A percentile compares a stretch with the other conserved stretches of the same genome.
phyloP scores from a whole-genome alignment of 345 rosid genomes.

The Kandelia obovata region DNA sequence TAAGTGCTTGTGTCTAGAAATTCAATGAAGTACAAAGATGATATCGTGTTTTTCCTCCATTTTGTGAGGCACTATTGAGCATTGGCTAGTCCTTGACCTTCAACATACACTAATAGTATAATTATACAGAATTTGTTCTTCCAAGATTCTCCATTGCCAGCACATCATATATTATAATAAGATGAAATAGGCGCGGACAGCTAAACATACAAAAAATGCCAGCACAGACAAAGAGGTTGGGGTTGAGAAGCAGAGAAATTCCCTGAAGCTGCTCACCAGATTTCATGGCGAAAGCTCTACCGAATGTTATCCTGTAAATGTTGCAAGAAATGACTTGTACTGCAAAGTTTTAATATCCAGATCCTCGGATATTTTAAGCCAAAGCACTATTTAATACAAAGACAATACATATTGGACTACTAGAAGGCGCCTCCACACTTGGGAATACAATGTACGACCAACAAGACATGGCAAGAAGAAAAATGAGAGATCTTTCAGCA shows the following conservation, averaged over 20 bases:
- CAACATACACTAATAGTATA: too few relatives aligned
- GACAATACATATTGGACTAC: too few relatives aligned
- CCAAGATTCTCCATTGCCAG: not conserved
- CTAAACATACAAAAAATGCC: not conserved
- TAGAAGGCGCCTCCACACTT: not conserved
- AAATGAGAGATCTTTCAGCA: not conserved
- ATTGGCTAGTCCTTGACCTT: too few relatives aligned
- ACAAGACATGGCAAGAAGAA: not conserved
- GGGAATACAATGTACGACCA: not conserved
- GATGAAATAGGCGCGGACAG: not conserved
- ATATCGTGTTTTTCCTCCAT: too few relatives aligned
- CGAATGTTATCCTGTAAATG: not conserved
- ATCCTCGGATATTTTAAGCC: not conserved
- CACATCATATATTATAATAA: not conserved
- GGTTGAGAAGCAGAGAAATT: too few relatives aligned
- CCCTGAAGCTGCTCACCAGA: constrained; percentile 16
- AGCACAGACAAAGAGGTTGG: not conserved
- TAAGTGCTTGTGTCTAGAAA: too few relatives aligned
- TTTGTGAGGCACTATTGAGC: too few relatives aligned
- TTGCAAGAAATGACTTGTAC: not conserved
- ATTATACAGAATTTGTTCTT: too few relatives aligned
- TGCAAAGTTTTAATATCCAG: not conserved
- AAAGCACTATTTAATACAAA: not conserved
- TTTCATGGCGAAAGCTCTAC: constrained; percentile 23
- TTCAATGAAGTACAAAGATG: too few relatives aligned